Base-by-base conservation (phyloP, 371 early-diverging fungal species). In the Thermomucor indicae-seudaticae region DNA sequence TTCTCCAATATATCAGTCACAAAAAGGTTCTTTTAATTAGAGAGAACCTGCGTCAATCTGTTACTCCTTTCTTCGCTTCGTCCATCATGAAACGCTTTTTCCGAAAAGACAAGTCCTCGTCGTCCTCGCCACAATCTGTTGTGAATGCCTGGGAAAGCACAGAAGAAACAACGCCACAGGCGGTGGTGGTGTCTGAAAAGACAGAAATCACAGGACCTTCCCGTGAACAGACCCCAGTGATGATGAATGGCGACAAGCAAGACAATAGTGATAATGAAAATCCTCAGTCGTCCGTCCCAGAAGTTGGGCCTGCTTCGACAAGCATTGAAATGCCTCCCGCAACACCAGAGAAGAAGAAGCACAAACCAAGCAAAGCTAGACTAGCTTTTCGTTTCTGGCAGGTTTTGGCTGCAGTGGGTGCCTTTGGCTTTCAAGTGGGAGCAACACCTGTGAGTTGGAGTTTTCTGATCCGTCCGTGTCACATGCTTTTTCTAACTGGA, bases 341-440 rank as follows among this genome's bases (percentile, higher is more conserved):
- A 31, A 16, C 49, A 23, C 43, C 46, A 17, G 25, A 22, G 23
- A 34, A 24, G 11, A 30, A 40, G 22, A 38, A 38, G 7, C 51
- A 50, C 10, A 50, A 49, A 17, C 57, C 53, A 4, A 41, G 31
- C 37, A 43, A 52, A 42, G 38, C 45, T 29, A 40, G 61, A 1
- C 38, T 58, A 3, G 46, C 49, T 29, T 32, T 70, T 17, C 58
- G 70, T 19, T 19, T 61, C 24, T 63, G 63, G 60, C 67, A 66
- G 28, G 16, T 66, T 5, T 40, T 70, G 28, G 61, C 67, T 37
- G 55, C 62, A 19, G 49, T 66, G 16, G 64, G 64, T 19, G 61
- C 64, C 7, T 70, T 70, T 55, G 67, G 62, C n/a, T 70, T 70
- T 40, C 66, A 64, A 48, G 55, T 55, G 7, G 62, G 62, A 11